These are phyloP conservation scores for Fusarium keratoplasticum DNA, from an alignment of 2,329 filamentous ascomycete species.

Conservation along the genomic window DNA sequence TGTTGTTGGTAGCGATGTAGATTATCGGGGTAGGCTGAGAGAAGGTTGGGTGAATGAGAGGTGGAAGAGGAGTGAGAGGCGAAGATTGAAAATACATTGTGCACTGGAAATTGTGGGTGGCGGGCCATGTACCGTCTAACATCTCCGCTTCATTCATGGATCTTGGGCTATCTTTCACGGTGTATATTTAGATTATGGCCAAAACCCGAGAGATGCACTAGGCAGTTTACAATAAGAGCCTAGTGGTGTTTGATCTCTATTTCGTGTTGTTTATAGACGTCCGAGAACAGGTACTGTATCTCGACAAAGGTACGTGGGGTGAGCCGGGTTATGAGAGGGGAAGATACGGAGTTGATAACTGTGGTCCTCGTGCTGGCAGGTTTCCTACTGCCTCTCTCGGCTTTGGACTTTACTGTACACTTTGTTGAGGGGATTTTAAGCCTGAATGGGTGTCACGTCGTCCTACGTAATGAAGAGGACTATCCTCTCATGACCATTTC, in stretches of 20 bases:
- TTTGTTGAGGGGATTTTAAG: neutral
- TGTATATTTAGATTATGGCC: too few species aligned
- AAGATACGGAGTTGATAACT: neutral
- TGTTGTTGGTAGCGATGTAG: constrained; percentile 3
- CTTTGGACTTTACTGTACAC: neutral
- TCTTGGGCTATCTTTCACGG: neutral
- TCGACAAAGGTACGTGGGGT: neutral
- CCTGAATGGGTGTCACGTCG: neutral
- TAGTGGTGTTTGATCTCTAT: neutral
- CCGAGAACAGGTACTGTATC: neutral
- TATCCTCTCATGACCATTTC: neutral
- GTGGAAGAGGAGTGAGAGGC: constrained; percentile 18
- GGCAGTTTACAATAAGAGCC: too few species aligned
- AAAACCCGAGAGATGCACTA: too few species aligned
- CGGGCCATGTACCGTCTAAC: constrained; percentile 16
- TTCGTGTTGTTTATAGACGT: neutral
- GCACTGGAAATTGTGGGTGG: neutral
- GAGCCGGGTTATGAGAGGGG: neutral
- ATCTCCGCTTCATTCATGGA: neutral
- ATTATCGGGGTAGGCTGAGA: constrained; percentile 13
- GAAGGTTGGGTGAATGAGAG: constrained; percentile 18
- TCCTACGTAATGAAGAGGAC: neutral
- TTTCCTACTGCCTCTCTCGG: neutral
- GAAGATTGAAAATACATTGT: constrained; percentile 24
- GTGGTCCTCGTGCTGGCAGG: neutral